Evolutionary conservation across 345 rosid species (phyloP).

Genomic region (Adansonia digitata): DNA sequence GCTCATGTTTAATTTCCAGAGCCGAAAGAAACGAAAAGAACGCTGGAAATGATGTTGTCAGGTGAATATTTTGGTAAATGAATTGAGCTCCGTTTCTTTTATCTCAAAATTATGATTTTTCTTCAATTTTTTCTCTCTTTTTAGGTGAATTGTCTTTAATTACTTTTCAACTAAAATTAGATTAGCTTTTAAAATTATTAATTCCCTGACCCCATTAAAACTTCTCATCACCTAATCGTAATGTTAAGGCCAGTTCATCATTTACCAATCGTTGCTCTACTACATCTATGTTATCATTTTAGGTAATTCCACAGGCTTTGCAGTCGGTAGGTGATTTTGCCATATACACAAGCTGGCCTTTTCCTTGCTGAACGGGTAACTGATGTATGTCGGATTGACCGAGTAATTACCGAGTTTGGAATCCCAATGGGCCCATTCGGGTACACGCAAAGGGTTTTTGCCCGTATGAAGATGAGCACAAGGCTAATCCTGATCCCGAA

Average conservation of each 20-base stretch:
- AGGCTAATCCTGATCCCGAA: conserved; percentile 87
- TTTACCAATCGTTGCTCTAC: conserved; percentile 93
- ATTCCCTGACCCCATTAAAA: too few species aligned
- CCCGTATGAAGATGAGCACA: conserved; percentile 69
- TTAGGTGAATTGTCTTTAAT: too few species aligned
- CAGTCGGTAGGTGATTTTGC: conserved; percentile 98
- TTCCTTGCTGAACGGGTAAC: conserved; percentile 82
- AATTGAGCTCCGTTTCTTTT: neutral
- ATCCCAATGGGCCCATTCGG: conserved; percentile 99
- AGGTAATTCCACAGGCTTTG: conserved; percentile 98
- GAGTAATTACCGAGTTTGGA: conserved; percentile 77
- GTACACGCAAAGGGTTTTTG: conserved; percentile 87
- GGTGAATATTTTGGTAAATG: neutral
- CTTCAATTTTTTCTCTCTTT: neutral
- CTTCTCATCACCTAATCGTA: too few species aligned
- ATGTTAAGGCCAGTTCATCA: too few species aligned
- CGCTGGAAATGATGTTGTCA: neutral
- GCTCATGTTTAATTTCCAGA: conserved; percentile 27
- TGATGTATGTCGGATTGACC: conserved; percentile 74
- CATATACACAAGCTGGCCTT: conserved; percentile 75
- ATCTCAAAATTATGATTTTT: neutral
- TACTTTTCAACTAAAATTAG: too few species aligned
- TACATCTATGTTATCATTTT: too few species aligned
- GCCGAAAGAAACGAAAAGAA: neutral
- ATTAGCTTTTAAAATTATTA: too few species aligned